Base-by-base conservation (phyloP, 352 stramenopile genomes). In the Phytophthora tentaculata region DNA sequence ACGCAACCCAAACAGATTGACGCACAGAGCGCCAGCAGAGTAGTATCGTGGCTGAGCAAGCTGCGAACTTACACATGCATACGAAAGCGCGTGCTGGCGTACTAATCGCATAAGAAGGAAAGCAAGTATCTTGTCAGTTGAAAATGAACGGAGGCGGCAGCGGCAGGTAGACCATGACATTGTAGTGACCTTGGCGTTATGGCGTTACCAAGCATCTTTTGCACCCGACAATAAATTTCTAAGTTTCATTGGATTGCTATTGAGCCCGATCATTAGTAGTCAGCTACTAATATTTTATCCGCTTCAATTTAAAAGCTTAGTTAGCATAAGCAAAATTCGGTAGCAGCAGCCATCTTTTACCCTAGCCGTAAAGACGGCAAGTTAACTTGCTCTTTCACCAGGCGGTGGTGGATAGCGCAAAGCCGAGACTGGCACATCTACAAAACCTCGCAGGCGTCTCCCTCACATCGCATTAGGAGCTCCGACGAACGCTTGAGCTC, bases 301-400 rank as follows among this genome's bases (percentile, higher is more conserved):
- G 26, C 19, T 49, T 12, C 43, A 29, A 10, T 6, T n/a, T 22
- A 24, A 49, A 28, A 6, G 16, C 44, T 54, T 54, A 20, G 37
- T 54, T 54, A 32, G 9, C 5, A 32, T 9, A 26, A 35, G 28
- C 51, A 64, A 32, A n/a, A 24, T 19, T 66, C 48, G 57, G 44
- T 23, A 22, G 57, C 37, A 66, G n/a, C 26, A 53, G 47, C 7
- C 19, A 28, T 6, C 17, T 14, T 41, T 44, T 44, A 19, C 58
- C 47, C n/a, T 56, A 65, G 1, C 51, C 62, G 62, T 70, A 70
- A 60, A 70, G 62, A 70, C 62, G 44, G 52, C 64, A 32, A 8
- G 49, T 28, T 14, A 60, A 61, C 63, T 57, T 43, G 61, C 62
- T 60, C 47, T 74, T 69, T 73, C 60, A 54, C 65, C 65, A 73